These are phyloP conservation scores for Pleurotus eryngii DNA, from an alignment of 768 basidiomycete species.

Conservation along the genomic window DNA sequence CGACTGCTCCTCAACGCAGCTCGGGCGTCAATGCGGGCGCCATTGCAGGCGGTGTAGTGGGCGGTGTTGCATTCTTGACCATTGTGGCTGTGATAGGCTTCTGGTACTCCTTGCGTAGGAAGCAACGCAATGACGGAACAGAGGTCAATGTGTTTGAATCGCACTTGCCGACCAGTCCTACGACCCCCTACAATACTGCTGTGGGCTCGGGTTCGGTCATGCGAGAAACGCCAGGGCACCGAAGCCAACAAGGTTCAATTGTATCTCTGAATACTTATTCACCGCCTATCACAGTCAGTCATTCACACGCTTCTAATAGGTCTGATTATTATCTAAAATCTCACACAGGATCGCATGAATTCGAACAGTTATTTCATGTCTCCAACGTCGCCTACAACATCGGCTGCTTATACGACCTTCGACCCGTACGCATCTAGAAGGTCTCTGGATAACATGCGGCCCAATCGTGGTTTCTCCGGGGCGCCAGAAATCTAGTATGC, in stretches of 20 bases:
- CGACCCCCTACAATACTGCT: neutral
- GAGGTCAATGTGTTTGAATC: neutral
- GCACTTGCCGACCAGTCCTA: neutral
- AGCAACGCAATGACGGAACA: neutral
- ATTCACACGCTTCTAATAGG: neutral
- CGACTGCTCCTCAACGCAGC: conserved; percentile 7
- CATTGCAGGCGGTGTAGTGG: conserved; percentile 61
- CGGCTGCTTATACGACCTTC: conserved; percentile 15
- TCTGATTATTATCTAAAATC: neutral
- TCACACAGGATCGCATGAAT: neutral
- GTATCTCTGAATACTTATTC: conserved; percentile 14
- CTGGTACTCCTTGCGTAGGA: conserved; percentile 30
- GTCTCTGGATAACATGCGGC: conserved; percentile 1
- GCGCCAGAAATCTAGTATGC: conserved; percentile 2
- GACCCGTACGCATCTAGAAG: conserved; percentile 9
- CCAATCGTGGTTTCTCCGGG: neutral
- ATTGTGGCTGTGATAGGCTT: conserved; percentile 31
- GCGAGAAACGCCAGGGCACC: conserved; percentile 17
- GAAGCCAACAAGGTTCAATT: conserved; percentile 1
- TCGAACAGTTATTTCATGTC: conserved; percentile 3
- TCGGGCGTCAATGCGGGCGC: conserved; percentile 41
- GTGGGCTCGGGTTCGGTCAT: neutral
- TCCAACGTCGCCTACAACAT: conserved; percentile 16
- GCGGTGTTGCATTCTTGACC: conserved; percentile 43
- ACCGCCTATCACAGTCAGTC: neutral